These are phyloP conservation scores for Anisogramma anomala DNA, from an alignment of 2,329 filamentous ascomycete species.

Conservation along the genomic window DNA sequence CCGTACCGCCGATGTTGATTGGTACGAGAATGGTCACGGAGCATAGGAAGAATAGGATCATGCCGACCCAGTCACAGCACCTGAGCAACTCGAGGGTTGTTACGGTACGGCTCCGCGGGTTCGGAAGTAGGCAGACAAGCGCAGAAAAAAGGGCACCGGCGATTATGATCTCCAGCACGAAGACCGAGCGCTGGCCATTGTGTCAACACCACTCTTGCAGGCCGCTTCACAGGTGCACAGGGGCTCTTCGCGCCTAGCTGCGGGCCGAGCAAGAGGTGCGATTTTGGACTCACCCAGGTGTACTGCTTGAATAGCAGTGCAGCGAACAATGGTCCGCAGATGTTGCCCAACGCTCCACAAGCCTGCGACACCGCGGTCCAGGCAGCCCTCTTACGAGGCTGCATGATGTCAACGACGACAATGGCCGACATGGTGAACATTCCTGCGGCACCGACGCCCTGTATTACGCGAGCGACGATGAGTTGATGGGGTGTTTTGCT, in stretches of 20 bases:
- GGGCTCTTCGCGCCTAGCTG: too few relatives aligned
- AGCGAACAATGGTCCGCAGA: slow-evolving; percentile 8
- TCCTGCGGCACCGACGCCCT: slow-evolving; percentile 10
- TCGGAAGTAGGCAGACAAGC: slow-evolving; percentile 4
- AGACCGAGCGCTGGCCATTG: slow-evolving; percentile 4
- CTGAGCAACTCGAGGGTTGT: background rate
- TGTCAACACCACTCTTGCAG: background rate
- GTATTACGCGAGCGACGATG: slow-evolving; percentile 6
- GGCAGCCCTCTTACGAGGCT: slow-evolving; percentile 7
- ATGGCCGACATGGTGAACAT: slow-evolving; percentile 14
- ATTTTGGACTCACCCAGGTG: slow-evolving; percentile 6
- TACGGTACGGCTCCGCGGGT: background rate
- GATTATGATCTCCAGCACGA: slow-evolving; percentile 1
- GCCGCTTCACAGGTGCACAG: background rate
- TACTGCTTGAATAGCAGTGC: background rate
- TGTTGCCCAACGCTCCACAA: slow-evolving; percentile 9
- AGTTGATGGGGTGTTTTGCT: background rate
- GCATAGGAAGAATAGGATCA: slow-evolving; percentile 5
- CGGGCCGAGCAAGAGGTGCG: too few relatives aligned
- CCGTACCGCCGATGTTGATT: slow-evolving; percentile 10
- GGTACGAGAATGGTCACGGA: slow-evolving; percentile 6
- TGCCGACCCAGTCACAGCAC: slow-evolving; percentile 10
- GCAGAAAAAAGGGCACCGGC: background rate
- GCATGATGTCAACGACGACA: slow-evolving; percentile 10
- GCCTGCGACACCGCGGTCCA: slow-evolving; percentile 9